Percentiles rank a stretch among this genome's conserved stretches.
Evolutionary conservation across 2,329 filamentous ascomycete genomes (phyloP).

Genomic region (Scedosporium boydii): DNA sequence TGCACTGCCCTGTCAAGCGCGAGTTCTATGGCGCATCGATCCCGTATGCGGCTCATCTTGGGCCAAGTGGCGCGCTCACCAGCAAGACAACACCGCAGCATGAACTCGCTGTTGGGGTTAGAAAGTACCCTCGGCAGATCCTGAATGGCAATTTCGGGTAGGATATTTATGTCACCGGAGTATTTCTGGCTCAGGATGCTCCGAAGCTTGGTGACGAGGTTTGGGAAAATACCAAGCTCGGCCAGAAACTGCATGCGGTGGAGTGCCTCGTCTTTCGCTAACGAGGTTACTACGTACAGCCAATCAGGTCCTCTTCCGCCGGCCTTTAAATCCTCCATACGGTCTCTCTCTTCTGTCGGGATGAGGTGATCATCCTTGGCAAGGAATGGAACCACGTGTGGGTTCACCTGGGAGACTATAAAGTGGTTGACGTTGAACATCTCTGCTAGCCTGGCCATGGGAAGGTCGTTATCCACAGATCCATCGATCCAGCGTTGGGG

Average conservation of each 20-base stretch:
- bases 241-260: conserved; percentile 73
- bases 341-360: conserved; percentile 15
- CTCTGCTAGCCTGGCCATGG: conserved; percentile 79
- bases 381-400: conserved; percentile 83
- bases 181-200: conserved; percentile 86
- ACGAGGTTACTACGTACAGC: conserved; percentile 56
- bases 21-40: conserved; percentile 81
- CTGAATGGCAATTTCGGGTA: conserved; percentile 66
- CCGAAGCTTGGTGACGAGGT: conserved; percentile 64
- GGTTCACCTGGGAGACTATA: conserved; percentile 94
- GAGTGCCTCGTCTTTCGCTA: conserved; percentile 71
- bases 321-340: neutral
- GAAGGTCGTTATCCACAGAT: conserved; percentile 88
- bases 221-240: conserved; percentile 73
- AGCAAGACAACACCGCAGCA: conserved; percentile 64
- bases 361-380: conserved; percentile 58
- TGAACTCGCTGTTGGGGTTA: conserved; percentile 81
- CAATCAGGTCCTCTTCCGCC: conserved; percentile 41
- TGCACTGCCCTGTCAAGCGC: conserved; percentile 71
- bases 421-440: conserved; percentile 99
- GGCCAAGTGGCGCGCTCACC: conserved; percentile 91
- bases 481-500: conserved; percentile 87
- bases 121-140: conserved; percentile 69
- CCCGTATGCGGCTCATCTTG: conserved; percentile 73
- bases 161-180: conserved; percentile 88